A percentile compares a stretch with the other conserved stretches of the same genome.
Conservation (phyloP, 2,329 filamentous ascomycete species). For the Aphanoascus verrucosus region DNA sequence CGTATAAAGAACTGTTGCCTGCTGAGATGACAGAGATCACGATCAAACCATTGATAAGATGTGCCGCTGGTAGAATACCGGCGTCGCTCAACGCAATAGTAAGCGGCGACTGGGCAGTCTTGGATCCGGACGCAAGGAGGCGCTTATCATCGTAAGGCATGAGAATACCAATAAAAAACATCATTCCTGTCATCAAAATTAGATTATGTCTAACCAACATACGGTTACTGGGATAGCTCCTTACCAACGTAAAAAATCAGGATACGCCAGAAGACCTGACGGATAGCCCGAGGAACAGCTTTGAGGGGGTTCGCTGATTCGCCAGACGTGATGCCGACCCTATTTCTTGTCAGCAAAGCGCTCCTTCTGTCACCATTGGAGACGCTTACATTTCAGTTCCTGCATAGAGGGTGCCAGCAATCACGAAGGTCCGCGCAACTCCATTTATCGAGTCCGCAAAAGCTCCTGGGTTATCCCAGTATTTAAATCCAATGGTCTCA, state of each 20-base stretch:
- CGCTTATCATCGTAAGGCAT: constrained; percentile 58
- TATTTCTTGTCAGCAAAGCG: constrained; percentile 14
- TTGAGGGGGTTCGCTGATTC: constrained; percentile 35
- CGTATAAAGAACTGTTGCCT: constrained; percentile 67
- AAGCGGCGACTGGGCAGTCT: constrained; percentile 61
- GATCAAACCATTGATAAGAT: constrained; percentile 69
- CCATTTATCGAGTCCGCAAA: constrained; percentile 30
- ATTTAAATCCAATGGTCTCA: constrained; percentile 27
- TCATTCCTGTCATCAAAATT: constrained; percentile 40
- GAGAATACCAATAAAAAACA: constrained; percentile 64
- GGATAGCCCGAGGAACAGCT: constrained; percentile 37
- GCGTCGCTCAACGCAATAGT: constrained; percentile 64
- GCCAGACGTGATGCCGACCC: constrained; percentile 30
- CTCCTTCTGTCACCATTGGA: no score
- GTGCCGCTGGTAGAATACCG: constrained; percentile 60
- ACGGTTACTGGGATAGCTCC: not conserved
- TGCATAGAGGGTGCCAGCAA: constrained; percentile 22
- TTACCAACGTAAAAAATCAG: constrained; percentile 50
- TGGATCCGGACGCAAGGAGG: constrained; percentile 50
- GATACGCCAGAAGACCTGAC: constrained; percentile 35
- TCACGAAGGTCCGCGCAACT: constrained; percentile 28
- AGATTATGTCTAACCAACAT: not conserved
- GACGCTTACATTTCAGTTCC: constrained; percentile 26
- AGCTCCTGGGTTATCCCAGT: constrained; percentile 29
- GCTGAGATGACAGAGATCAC: constrained; percentile 61